Base-by-base conservation (phyloP, 1,139 yeast species). In the Zygosaccharomyces sapae region DNA sequence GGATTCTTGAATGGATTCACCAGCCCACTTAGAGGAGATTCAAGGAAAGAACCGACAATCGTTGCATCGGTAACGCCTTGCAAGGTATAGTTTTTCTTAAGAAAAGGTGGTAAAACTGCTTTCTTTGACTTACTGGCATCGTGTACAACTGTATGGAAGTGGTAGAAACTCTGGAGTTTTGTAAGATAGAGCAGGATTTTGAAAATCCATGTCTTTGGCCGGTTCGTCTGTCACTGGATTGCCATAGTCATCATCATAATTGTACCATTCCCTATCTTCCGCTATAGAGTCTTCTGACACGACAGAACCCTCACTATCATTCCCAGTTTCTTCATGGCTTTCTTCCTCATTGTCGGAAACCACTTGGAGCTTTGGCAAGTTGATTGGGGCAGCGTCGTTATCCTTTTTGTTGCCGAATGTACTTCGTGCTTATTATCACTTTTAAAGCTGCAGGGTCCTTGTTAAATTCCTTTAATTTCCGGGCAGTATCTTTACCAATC, bases 1-100 rank as follows among this genome's bases (percentile, higher is more conserved):
- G 89, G 83, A 56, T 88, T 95, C 50, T 79, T 75, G 1, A 88
- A 75, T 0, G 95, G 87, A 6, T 76, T 70, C 1, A 79, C 66
- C 0, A 76, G 70, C 6, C 73, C 76, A 2, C 74, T 67, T 19
- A 69, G 69, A 2, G 71, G 60, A 1, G 76, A 72, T 46, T 77
- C 77, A 16, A 79, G 62, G 58, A 81, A 75, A 3, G 85, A 58
- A 45, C 59, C 65, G 4, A 58, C 43, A 4, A 59, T 52, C 3
- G 52, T 50, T 6, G 49, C 54, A 16, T 50, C 50, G 3, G 56
- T 41, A 4, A 53, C 45, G 4, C 52, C 50, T 4, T 48, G 45
- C 8, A 27, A 29, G 3, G 36, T 20, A 2, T 54, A 46, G 36
- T 57, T 59, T n/a, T n/a, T n/a, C 29, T 47, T 36, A n/a, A 64